Evolutionary conservation across 202 grass and related monocot species (phyloP).

Genomic region (Panicum virgatum): DNA sequence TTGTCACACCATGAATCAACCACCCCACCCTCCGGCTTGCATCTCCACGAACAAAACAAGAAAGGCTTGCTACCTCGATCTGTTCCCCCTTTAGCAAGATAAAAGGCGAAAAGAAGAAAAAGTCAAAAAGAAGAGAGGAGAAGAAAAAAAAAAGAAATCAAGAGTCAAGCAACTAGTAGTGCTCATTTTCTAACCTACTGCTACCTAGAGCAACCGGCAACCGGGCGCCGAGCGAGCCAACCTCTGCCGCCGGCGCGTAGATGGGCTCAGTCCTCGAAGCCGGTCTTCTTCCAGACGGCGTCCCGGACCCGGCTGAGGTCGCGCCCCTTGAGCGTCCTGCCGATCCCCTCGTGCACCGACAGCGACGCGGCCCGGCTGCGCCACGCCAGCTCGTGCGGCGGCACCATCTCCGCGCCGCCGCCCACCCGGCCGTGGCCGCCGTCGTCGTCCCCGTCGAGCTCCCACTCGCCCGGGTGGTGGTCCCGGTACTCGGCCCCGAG

Average conservation of each 20-base stretch:
- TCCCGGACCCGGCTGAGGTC: constrained; percentile 89
- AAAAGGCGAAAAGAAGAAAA: constrained; percentile 19
- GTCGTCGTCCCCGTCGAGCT: constrained; percentile 33
- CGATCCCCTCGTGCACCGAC: constrained; percentile 92
- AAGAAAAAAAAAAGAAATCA: background rate
- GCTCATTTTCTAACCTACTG: constrained; percentile 13
- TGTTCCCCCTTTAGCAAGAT: background rate
- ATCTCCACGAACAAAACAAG: background rate
- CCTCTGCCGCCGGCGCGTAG: background rate
- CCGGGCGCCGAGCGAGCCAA: background rate
- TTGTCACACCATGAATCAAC: constrained; percentile 38
- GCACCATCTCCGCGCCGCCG: constrained; percentile 32
- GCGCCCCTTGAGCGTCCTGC: constrained; percentile 88
- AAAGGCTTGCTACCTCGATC: background rate
- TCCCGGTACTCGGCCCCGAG: constrained; percentile 58
- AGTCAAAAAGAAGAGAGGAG: too few species aligned
- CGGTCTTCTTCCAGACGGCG: constrained; percentile 86
- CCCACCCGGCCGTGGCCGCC: constrained; percentile 9
- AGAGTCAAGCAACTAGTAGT: background rate
- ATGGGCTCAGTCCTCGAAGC: constrained; percentile 76
- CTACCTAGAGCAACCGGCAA: background rate
- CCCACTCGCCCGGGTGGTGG: constrained; percentile 45
- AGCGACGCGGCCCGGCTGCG: constrained; percentile 58
- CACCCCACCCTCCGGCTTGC: background rate
- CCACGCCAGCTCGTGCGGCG: constrained; percentile 90